phyloP scores from a whole-genome alignment of 495 filamentous ascomycete genomes.

The Aspergillus ellipticus region DNA sequence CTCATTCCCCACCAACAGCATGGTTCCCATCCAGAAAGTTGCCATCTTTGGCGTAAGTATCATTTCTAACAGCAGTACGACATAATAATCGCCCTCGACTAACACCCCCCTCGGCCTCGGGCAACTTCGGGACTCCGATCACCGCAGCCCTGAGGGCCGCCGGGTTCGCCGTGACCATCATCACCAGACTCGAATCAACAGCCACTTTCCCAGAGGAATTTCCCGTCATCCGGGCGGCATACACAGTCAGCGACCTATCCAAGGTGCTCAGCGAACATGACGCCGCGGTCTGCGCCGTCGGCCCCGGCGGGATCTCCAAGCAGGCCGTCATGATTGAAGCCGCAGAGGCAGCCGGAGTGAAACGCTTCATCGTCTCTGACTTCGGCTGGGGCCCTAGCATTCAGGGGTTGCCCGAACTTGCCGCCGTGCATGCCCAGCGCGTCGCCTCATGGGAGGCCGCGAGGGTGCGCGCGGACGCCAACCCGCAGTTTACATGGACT shows the following conservation, averaged over 20 bases:
- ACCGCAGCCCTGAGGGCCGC: conserved; percentile 27
- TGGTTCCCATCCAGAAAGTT: background rate
- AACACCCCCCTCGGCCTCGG: conserved; percentile 10
- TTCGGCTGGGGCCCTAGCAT: conserved; percentile 20
- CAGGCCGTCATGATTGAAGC: conserved; percentile 55
- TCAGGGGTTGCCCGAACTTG: conserved; percentile 10
- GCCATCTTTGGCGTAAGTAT: background rate
- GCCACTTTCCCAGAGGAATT: conserved; percentile 17
- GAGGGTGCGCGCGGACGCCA: conserved; percentile 1
- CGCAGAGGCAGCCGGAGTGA: conserved; percentile 53
- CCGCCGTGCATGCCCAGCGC: conserved; percentile 1
- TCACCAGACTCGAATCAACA: conserved; percentile 29
- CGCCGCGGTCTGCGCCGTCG: conserved; percentile 53
- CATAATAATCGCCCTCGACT: background rate
- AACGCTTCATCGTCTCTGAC: conserved; percentile 43
- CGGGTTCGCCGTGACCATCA: conserved; percentile 29
- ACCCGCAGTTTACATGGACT: conserved; percentile 7
- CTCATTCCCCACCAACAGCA: too few relatives aligned
- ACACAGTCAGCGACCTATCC: conserved; percentile 15
- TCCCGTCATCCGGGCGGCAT: conserved; percentile 5
- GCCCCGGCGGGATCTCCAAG: conserved; percentile 23
- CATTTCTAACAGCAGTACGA: background rate
- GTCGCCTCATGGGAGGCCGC: conserved; percentile 3
- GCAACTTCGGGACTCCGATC: conserved; percentile 33
- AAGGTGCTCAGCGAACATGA: conserved; percentile 51